These are phyloP conservation scores for Corrigiola litoralis DNA, from an alignment of 179 eudicot genomes.

Conservation along the genomic window DNA sequence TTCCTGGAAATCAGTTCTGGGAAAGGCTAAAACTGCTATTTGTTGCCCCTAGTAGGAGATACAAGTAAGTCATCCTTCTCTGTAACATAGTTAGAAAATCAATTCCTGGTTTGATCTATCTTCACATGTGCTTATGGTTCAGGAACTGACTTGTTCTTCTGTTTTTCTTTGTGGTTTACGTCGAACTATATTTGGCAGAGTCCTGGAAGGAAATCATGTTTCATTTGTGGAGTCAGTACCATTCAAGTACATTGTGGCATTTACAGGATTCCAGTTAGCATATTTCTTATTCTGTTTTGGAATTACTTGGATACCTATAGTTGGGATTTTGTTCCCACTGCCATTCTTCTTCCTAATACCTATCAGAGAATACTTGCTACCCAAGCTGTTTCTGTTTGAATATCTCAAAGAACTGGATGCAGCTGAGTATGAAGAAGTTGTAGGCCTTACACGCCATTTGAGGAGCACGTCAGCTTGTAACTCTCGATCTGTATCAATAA, in stretches of 20 bases:
- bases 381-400: slow-evolving; percentile 51
- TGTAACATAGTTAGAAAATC: background rate
- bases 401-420: slow-evolving; percentile 80
- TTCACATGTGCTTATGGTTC: background rate
- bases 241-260: slow-evolving; percentile 58
- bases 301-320: slow-evolving; percentile 80
- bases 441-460: slow-evolving; percentile 29
- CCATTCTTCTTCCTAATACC: slow-evolving; percentile 70
- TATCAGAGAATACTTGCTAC: slow-evolving; percentile 65
- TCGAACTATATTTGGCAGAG: slow-evolving; percentile 37
- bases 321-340: slow-evolving; percentile 73
- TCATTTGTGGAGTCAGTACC: slow-evolving; percentile 82
- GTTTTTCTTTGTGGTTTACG: background rate
- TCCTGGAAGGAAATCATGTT: slow-evolving; percentile 65
- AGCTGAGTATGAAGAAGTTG: slow-evolving; percentile 74
- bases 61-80: slow-evolving; percentile 50
- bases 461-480: slow-evolving; percentile 27
- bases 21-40: slow-evolving; percentile 67
- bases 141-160: background rate
- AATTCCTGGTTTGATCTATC: background rate
- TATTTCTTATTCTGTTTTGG: slow-evolving; percentile 72
- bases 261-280: slow-evolving; percentile 56
- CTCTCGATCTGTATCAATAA: slow-evolving; percentile 18
- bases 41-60: slow-evolving; percentile 57
- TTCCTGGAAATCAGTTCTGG: slow-evolving; percentile 96